Percentiles rank a stretch among this genome's conserved stretches.
phyloP scores from a whole-genome alignment of 495 filamentous ascomycete species.

The Penicillium bovifimosum region DNA sequence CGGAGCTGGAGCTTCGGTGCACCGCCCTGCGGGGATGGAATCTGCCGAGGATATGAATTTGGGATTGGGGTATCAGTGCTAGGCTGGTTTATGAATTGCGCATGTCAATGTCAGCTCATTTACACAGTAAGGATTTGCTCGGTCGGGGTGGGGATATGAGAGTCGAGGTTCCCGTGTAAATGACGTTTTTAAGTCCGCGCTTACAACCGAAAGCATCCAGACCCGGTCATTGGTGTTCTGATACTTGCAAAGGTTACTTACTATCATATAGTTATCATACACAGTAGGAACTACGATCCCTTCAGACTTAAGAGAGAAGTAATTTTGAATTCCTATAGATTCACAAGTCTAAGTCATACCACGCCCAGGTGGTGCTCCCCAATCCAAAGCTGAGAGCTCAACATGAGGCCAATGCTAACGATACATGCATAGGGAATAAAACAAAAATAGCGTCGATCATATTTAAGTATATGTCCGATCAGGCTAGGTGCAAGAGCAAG shows the following conservation, averaged over 20 bases:
- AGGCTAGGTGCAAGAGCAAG: slow-evolving; percentile 23
- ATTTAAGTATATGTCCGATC: too few relatives aligned
- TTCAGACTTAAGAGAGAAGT: background rate
- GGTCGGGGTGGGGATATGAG: background rate
- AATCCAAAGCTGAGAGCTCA: background rate
- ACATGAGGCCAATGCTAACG: slow-evolving; percentile 17
- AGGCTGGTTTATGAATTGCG: background rate
- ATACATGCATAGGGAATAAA: slow-evolving; percentile 25
- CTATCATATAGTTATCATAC: too few relatives aligned
- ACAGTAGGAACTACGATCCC: background rate
- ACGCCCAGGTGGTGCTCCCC: background rate
- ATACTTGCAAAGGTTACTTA: background rate
- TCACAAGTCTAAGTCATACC: slow-evolving; percentile 12
- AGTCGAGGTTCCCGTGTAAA: slow-evolving; percentile 16
- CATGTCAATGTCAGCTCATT: slow-evolving; percentile 6
- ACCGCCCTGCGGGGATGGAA: slow-evolving; percentile 6
- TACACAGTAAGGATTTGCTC: background rate
- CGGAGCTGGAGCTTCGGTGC: slow-evolving; percentile 8
- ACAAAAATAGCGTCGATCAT: too few relatives aligned
- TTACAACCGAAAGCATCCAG: slow-evolving; percentile 22
- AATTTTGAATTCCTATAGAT: slow-evolving; percentile 9
- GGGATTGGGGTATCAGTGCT: background rate
- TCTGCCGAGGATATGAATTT: background rate
- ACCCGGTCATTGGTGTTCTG: background rate
- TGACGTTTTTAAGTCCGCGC: slow-evolving; percentile 25